Conservation (phyloP, 441 rosid species). For the Codiaeum variegatum region DNA sequence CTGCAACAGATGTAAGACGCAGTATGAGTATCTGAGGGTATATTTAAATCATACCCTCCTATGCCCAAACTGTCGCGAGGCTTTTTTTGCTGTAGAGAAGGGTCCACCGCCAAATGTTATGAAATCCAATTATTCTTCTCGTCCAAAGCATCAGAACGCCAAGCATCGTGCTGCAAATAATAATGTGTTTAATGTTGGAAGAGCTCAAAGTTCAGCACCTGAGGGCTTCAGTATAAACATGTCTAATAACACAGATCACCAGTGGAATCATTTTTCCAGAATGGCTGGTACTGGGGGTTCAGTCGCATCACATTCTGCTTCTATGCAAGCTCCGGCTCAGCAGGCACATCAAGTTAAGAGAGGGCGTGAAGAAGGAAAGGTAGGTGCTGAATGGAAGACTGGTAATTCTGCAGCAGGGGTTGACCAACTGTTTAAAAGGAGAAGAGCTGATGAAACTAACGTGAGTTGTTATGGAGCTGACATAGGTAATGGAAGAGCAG, state of each 20-base stretch:
- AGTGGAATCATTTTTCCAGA: constrained; percentile 35
- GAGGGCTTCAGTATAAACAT: constrained; percentile 18
- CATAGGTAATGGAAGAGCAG: constrained; percentile 33
- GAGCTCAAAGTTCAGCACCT: constrained; percentile 18
- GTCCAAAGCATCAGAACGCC: constrained; percentile 26
- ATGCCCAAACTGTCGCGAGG: constrained; percentile 38
- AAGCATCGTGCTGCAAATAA: constrained; percentile 22
- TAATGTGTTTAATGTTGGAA: constrained; percentile 28
- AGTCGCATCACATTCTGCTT: constrained; percentile 30
- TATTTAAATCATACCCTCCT: constrained; percentile 39
- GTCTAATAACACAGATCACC: constrained; percentile 27
- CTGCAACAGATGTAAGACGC: constrained; percentile 39
- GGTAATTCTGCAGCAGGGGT: constrained; percentile 23
- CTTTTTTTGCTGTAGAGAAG: constrained; percentile 37
- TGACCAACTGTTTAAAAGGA: constrained; percentile 28
- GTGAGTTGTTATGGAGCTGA: constrained; percentile 31
- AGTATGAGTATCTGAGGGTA: constrained; percentile 37
- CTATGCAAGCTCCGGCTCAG: constrained; percentile 44
- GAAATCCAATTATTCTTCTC: constrained; percentile 26
- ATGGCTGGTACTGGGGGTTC: too few species aligned
- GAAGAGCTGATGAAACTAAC: constrained; percentile 34
- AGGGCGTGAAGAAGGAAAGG: constrained; percentile 38
- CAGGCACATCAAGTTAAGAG: constrained; percentile 39
- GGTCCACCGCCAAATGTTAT: constrained; percentile 29
- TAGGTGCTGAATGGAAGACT: constrained; percentile 31